Conservation (phyloP, 2,329 filamentous ascomycete genomes). For the Penicillium thymicola region DNA sequence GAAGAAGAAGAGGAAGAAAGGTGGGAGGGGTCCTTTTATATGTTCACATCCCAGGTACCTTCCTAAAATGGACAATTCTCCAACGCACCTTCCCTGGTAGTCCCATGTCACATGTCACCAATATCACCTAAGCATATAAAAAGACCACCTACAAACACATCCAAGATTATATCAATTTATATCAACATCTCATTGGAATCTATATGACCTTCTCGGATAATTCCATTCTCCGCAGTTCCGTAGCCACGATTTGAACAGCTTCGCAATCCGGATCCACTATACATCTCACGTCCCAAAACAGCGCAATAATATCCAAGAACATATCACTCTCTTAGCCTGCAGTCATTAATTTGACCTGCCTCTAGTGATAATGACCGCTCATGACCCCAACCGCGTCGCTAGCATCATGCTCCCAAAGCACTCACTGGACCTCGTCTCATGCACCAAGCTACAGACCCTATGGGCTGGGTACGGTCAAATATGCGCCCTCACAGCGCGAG, state of each 20-base stretch:
- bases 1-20: too few relatives aligned
- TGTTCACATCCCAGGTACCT: too few relatives aligned
- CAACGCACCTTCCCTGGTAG: neutral
- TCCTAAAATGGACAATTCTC: neutral
- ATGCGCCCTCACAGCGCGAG: conserved; percentile 51
- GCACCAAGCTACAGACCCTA: conserved; percentile 39
- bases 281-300: neutral
- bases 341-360: neutral
- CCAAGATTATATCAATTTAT: neutral
- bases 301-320: neutral
- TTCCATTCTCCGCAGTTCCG: neutral
- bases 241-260: neutral
- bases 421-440: conserved; percentile 29
- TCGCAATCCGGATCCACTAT: neutral
- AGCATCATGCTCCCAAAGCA: conserved; percentile 28
- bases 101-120: neutral
- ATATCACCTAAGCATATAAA: neutral
- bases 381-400: conserved; percentile 20
- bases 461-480: conserved; percentile 55
- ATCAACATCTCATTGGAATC: neutral
- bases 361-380: neutral
- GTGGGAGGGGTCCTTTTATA: too few relatives aligned
- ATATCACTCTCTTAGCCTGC: neutral
- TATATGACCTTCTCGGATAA: neutral
- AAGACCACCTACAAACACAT: neutral